phyloP scores from a whole-genome alignment of 139 green algal genomes.

The Picochlorum sp. region DNA sequence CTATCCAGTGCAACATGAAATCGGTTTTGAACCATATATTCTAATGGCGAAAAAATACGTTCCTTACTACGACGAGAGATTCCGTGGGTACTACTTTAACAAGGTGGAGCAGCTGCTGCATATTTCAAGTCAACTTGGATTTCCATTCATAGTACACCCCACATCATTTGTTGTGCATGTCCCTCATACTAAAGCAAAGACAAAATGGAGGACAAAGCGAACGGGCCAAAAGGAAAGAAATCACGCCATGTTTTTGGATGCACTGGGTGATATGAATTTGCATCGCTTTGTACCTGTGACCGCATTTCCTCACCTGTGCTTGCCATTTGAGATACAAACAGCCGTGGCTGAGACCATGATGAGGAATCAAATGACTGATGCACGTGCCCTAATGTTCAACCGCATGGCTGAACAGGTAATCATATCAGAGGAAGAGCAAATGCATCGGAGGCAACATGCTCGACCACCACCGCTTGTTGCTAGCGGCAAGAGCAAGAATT shows the following conservation, averaged over 20 bases:
- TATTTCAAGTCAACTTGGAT: conserved; percentile 12
- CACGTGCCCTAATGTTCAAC: no score
- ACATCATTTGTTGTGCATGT: conserved; percentile 31
- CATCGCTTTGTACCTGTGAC: conserved; percentile 24
- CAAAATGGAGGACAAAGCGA: conserved; percentile 20
- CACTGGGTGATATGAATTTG: conserved; percentile 17
- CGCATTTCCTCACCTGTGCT: conserved; percentile 15
- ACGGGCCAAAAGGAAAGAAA: conserved; percentile 24
- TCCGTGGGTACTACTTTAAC: conserved; percentile 30
- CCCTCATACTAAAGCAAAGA: conserved; percentile 18
- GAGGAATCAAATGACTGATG: neutral
- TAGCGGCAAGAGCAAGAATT: no score
- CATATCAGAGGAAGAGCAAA: no score
- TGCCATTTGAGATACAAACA: neutral
- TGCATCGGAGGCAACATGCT: no score
- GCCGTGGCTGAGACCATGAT: neutral
- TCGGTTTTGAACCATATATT: conserved; percentile 31
- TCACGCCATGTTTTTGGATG: conserved; percentile 15
- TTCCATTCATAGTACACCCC: conserved; percentile 28
- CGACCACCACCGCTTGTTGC: no score
- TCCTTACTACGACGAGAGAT: conserved; percentile 28
- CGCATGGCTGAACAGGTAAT: no score
- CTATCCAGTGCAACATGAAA: conserved; percentile 14
- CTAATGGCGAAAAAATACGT: conserved; percentile 17
- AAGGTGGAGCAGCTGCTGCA: conserved; percentile 34